phyloP scores from a whole-genome alignment of 345 rosid species.

The Heritiera fomes region DNA sequence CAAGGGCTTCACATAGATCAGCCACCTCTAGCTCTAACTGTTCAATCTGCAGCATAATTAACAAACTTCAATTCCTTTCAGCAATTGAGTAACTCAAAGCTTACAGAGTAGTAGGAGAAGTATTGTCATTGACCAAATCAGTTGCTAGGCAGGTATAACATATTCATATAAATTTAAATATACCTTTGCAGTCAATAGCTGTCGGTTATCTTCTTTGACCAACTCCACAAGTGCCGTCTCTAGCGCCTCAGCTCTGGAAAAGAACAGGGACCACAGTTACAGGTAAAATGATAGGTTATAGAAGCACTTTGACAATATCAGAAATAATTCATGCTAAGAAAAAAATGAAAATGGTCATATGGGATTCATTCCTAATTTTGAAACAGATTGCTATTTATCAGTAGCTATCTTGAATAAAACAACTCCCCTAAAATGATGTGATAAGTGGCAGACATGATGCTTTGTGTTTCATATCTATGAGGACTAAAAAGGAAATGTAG shows the following conservation, averaged over 20 bases:
- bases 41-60: conserved; percentile 56
- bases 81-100: conserved; percentile 24
- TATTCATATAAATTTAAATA: conserved; percentile 7
- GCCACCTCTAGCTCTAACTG: conserved; percentile 64
- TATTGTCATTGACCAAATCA: neutral
- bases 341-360: neutral
- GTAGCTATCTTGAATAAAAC: neutral
- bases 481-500: neutral
- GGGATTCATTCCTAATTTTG: conserved; percentile 21
- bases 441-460: neutral
- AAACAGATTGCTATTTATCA: conserved; percentile 4
- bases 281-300: conserved; percentile 3
- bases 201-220: conserved; percentile 86
- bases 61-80: conserved; percentile 18
- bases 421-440: neutral
- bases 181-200: conserved; percentile 78
- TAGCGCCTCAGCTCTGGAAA: conserved; percentile 86
- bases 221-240: conserved; percentile 94
- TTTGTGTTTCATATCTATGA: neutral
- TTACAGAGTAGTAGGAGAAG: conserved; percentile 9
- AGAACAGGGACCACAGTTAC: conserved; percentile 13
- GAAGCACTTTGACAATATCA: conserved; percentile 13
- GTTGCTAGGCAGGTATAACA: neutral
- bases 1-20: conserved; percentile 56
- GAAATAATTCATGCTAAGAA: conserved; percentile 3